Evolutionary conservation across 345 rosid species (phyloP), one percentile per base, ranked within the genome.

Genomic region (Populus davidiana): DNA sequence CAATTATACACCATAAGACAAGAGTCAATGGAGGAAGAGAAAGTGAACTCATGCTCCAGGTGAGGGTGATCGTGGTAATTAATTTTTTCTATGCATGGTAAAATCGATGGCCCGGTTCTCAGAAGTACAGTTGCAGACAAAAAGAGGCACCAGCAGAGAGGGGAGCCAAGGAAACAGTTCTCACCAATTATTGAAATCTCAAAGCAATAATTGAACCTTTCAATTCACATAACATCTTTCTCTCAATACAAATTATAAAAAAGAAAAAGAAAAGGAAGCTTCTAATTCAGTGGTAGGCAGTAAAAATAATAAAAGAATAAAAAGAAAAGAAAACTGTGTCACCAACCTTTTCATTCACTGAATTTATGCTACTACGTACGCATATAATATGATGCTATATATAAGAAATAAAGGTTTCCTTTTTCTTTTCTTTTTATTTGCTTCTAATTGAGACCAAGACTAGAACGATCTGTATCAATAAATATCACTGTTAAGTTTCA

Each of bases 201-300:
- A 33, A 74, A 66, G 36, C 92, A 86, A 87, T 86, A 83, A 87
- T 85, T 86, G 88, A 83, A 79, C 76, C 78, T 78, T 35, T 75
- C 69, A 68, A 44, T 56, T 73, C 43, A 77, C 75, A 16, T 29
- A 77, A 69, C 71, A 52, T 74, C 41, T 49, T 18, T 65, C 70
- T n/a, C 8, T 72, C 54, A 31, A 43, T 12, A 63, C 4, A 61
- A 56, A 62, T 18, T 14, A 33, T 31, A 33, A 33, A 18, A 52
- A 49, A 21, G 7, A 73, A 73, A 13, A 59, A 56, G 27, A 59
- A 36, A 33, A 33, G 35, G 39, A 36, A 36, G 39, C 39, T 33
- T 33, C 35, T 33, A 66, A 66, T 66, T 31, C 69, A 29, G 35
- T 66, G 69, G 35, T 6, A 33, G 35, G 18, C 69, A n/a, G 67